These are phyloP conservation scores for Malassezia caprae DNA, from an alignment of 1,284 basidiomycete species.

Conservation along the genomic window DNA sequence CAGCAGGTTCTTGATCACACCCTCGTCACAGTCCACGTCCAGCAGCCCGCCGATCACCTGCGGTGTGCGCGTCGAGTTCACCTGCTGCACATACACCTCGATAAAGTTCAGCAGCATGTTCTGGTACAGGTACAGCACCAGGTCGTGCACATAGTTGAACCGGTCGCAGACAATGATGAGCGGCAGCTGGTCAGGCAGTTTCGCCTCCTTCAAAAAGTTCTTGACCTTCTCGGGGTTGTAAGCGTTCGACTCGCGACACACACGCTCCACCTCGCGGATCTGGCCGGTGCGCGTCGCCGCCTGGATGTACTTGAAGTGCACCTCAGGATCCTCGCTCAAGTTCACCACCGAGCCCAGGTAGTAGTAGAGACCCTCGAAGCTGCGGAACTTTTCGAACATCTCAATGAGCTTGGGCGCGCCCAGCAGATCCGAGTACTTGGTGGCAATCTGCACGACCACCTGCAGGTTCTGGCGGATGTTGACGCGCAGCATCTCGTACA, in stretches of 20 bases:
- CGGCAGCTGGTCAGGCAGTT: constrained; percentile 88
- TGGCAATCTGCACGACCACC: constrained; percentile 93
- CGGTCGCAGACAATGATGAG: constrained; percentile 99
- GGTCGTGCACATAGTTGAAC: constrained; percentile 98
- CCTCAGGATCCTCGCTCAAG: constrained; percentile 87
- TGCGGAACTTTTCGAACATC: constrained; percentile 98
- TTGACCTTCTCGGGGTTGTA: constrained; percentile 99
- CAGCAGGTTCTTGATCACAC: constrained; percentile 84
- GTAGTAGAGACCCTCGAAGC: constrained; percentile 95
- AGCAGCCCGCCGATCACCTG: constrained; percentile 93
- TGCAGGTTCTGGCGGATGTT: constrained; percentile 98
- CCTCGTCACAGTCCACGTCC: constrained; percentile 93
- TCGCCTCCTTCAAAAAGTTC: constrained; percentile 95
- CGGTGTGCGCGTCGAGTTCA: constrained; percentile 94
- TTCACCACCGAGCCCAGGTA: constrained; percentile 96
- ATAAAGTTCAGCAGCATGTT: constrained; percentile 95
- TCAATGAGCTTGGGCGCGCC: constrained; percentile 95
- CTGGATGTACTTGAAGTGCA: constrained; percentile 99
- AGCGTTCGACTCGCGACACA: constrained; percentile 90
- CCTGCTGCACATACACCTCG: constrained; percentile 96
- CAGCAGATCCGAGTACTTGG: constrained; percentile 96
- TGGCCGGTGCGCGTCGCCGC: constrained; percentile 96
- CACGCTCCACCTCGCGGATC: constrained; percentile 96
- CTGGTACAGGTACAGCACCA: constrained; percentile 97
- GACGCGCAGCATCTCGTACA: constrained; percentile 92